phyloP scores from a whole-genome alignment of 805 yeast species.

The Pichia deserticola region DNA sequence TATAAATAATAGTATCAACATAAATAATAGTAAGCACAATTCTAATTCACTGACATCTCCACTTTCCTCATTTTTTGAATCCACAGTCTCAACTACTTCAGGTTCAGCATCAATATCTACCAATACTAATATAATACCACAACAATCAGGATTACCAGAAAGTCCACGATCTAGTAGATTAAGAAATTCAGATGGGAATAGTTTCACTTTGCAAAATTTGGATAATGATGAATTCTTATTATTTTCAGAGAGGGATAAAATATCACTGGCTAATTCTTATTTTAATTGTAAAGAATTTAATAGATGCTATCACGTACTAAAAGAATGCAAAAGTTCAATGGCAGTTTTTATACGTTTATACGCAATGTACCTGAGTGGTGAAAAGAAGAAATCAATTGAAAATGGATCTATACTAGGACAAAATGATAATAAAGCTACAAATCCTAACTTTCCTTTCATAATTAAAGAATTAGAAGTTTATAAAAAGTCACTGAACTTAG shows the following conservation, averaged over 20 bases:
- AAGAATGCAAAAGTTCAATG: conserved; percentile 41
- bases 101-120: not conserved
- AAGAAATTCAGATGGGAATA: not conserved
- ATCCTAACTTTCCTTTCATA: conserved; percentile 26
- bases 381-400: conserved; percentile 64
- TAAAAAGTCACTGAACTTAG: conserved; percentile 10
- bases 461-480: conserved; percentile 36
- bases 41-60: conserved; percentile 3
- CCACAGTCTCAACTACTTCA: not conserved
- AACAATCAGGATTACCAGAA: not conserved
- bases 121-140: no score
- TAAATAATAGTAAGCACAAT: no score
- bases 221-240: conserved; percentile 19
- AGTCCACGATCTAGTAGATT: not conserved
- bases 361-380: conserved; percentile 67
- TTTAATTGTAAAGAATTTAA: conserved; percentile 83
- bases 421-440: conserved; percentile 28
- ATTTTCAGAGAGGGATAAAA: conserved; percentile 35
- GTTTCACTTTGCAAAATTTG: not conserved
- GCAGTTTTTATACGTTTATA: conserved; percentile 61
- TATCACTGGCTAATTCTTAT: conserved; percentile 60
- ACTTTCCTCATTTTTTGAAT: conserved; percentile 5
- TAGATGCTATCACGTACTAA: conserved; percentile 57
- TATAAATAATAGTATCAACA: not conserved
- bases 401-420: conserved; percentile 57